phyloP scores from a whole-genome alignment of 2,329 filamentous ascomycete species.

The Ceratocystis smalleyi region DNA sequence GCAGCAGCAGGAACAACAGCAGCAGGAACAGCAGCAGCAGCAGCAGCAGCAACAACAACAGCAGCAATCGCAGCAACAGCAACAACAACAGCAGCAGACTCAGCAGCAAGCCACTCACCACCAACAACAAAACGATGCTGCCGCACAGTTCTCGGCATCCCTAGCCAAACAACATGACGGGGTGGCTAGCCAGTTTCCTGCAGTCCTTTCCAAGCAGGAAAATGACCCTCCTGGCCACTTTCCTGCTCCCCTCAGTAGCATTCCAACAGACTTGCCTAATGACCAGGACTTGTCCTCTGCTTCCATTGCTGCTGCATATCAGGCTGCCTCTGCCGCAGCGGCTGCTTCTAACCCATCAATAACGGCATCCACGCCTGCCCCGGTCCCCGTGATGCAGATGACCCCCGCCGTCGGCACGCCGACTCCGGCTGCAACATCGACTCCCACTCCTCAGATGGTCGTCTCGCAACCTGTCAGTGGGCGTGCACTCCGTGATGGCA shows the following conservation, averaged over 20 bases:
- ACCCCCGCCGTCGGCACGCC: background rate
- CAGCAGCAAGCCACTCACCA: slow-evolving; percentile 14
- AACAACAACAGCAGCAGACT: slow-evolving; percentile 15
- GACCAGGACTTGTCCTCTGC: slow-evolving; percentile 11
- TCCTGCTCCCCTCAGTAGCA: background rate
- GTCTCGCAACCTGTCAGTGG: background rate
- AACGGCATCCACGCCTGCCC: background rate
- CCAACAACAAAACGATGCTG: slow-evolving; percentile 16
- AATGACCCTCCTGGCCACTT: background rate
- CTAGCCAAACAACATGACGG: background rate
- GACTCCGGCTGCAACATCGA: background rate
- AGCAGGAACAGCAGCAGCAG: slow-evolving; percentile 17
- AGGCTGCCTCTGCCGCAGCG: slow-evolving; percentile 7
- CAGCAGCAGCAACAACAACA: slow-evolving; percentile 14
- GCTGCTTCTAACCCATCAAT: slow-evolving; percentile 2
- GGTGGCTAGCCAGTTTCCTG: background rate
- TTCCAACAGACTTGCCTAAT: background rate
- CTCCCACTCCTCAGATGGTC: slow-evolving; percentile 9
- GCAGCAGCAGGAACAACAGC: slow-evolving; percentile 20
- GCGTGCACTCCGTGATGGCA: slow-evolving; percentile 25
- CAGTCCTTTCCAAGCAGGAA: background rate
- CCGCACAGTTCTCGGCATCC: slow-evolving; percentile 12
- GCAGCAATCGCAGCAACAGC: background rate
- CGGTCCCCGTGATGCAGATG: slow-evolving; percentile 8
- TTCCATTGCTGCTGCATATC: slow-evolving; percentile 12